Base-by-base conservation (phyloP, 805 yeast species). In the Yamadazyma laniorum region DNA sequence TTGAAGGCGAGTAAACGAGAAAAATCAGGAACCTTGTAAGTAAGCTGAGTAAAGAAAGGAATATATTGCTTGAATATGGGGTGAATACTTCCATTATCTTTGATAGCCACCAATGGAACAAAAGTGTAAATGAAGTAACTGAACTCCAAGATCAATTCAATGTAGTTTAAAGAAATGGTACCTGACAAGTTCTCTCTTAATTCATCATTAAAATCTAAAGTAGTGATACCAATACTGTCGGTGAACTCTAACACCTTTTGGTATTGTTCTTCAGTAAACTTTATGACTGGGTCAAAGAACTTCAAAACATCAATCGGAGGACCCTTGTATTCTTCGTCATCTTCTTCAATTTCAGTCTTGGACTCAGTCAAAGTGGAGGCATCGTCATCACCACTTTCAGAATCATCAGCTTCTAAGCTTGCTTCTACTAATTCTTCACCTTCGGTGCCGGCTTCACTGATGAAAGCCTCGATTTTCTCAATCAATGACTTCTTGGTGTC, bases 401-500 rank as follows among this genome's bases (percentile, higher is more conserved):
- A 58, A 2, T 52, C 56, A 32, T 53, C 56, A 7, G 39, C 55
- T 25, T 47, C 57, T 18, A 35, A 34, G 17, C 18, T 14, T 5
- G 29, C 40, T 26, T 33, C 45, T 22, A 43, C 30, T 13, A 34
- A n/a, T 12, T 49, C 55, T 7, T 45, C 55, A 19, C 53, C 61
- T 16, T 51, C 58, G 5, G 48, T 51, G 12, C 53, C 58, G 13
- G 48, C 46, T 28, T 54, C 56, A 16, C 42, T 43, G 33, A 64
- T 50, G 44, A 51, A 63, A 6, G 40, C 47, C 23, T 59, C 62
- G 36, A 68, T 53, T 43, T 63, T 68, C 29, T 67, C 72, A 19
- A 65, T 51, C 51, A 68, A 61, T 3, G 61, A 52, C 48, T 59
- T 64, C 53, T 68, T 68, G 31, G 73, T 67, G 48, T 67, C 72